Base-by-base conservation (phyloP, 2,329 filamentous ascomycete species). In the Thelonectria blattea region DNA sequence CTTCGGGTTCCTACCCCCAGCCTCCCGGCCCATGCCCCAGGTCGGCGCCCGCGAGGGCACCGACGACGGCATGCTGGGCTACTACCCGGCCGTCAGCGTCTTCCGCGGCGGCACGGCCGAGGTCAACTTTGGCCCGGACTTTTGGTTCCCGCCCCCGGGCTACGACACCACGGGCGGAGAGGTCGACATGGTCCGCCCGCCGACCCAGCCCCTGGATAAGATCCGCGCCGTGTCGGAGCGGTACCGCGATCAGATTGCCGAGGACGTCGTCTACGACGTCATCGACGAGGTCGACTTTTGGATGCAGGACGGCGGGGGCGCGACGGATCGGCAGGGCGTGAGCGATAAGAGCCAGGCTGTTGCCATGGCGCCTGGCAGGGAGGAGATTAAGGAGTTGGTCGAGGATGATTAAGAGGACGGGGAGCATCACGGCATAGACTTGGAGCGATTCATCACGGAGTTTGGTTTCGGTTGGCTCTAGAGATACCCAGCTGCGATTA, bases 221-320 rank as follows among this genome's bases (percentile, higher is more conserved):
- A 67, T 88, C 1, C 83, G 86, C 34, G 81, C 91, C 1, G 80
- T 97, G 20, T 85, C 87, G 8, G 91, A 96, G 63, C 86, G 95
- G 32, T 98, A 93, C 76, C 87, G 88, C 60, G 93, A 99, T 73
- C 94, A 98, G 79, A 93, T 99, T 62, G 93, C 90, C 14, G 95
- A 99, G 78, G 95, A 99, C 71, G 83, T 97, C 22, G 85, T 97
- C 30, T 97, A 93, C 74, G 95, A 99, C 75, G 85, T 99, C 54
- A 83, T 98, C 32, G 95, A 99, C 72, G 95, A 99, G 77, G 91
- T 96, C 50, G 93, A 96, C 78, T 95, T 91, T 78, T 96, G 87
- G 88, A 83, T 88, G 75, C 86, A 91, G 72, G 91, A 92, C 64
- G 84, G 83, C 22, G 81, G 80, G 9, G 80, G 79, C 61, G 78